phyloP scores from a whole-genome alignment of 805 yeast genomes.

The Ogataea methanolica region DNA sequence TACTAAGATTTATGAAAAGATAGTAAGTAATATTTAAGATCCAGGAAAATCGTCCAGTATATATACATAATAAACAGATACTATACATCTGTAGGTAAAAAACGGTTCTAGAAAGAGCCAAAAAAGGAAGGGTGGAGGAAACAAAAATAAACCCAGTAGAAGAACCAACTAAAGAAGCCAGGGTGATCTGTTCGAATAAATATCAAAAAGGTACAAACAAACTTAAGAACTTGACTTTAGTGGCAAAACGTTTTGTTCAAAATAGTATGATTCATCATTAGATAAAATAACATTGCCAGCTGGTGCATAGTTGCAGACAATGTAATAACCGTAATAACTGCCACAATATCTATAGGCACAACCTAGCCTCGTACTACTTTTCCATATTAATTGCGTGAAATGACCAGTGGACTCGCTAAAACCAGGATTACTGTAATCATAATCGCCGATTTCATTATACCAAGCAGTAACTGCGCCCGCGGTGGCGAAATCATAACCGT shows the following conservation, averaged over 20 bases:
- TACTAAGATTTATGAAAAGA: too few species aligned
- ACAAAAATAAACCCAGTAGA: too few species aligned
- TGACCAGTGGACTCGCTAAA: constrained; percentile 59
- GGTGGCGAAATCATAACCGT: constrained; percentile 47
- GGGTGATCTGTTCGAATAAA: too few species aligned
- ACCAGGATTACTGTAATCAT: constrained; percentile 47
- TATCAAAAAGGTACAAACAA: too few species aligned
- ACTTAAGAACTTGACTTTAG: constrained; percentile 2
- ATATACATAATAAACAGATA: too few species aligned
- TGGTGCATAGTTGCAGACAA: constrained; percentile 70
- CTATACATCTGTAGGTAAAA: too few species aligned
- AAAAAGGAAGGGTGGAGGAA: too few species aligned
- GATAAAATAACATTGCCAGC: constrained; percentile 65
- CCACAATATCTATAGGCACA: constrained; percentile 67
- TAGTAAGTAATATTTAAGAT: too few species aligned
- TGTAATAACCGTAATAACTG: constrained; percentile 43
- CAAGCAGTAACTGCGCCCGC: constrained; percentile 67
- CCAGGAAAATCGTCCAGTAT: too few species aligned
- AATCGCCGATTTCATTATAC: constrained; percentile 60
- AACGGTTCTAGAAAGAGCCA: too few species aligned
- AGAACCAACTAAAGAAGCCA: too few species aligned
- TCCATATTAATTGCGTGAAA: constrained; percentile 81
- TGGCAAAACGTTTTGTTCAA: constrained; percentile 32
- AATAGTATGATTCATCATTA: constrained; percentile 19
- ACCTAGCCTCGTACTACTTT: constrained; percentile 53